Evolutionary conservation across 1,139 yeast genomes (phyloP).

Genomic region (Oligophagozyma castellii): DNA sequence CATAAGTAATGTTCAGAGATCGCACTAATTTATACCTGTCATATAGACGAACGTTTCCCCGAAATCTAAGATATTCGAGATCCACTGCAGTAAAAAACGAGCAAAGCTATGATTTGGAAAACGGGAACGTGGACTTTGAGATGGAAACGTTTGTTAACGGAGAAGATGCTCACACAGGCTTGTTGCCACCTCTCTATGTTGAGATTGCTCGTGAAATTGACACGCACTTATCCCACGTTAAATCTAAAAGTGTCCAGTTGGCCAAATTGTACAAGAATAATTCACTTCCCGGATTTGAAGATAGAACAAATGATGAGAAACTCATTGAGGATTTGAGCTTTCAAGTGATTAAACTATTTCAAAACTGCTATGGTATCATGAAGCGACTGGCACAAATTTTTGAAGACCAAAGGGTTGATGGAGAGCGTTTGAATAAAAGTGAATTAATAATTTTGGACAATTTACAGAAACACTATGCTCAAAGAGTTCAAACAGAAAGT

Average conservation of each 20-base stretch:
- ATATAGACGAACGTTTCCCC: constrained; percentile 59
- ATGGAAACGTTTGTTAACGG: constrained; percentile 7
- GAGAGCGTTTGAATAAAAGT: constrained; percentile 26
- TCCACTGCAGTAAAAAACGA: constrained; percentile 5
- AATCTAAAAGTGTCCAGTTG: constrained; percentile 35
- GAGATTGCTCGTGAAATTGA: constrained; percentile 67
- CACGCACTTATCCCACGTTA: constrained; percentile 37
- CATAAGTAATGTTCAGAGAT: constrained; percentile 67
- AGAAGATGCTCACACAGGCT: constrained; percentile 25
- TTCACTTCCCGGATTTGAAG: constrained; percentile 75
- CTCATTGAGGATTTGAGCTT: constrained; percentile 67
- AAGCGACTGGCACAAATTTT: constrained; percentile 46
- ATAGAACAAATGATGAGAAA: constrained; percentile 54
- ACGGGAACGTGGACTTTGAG: constrained; percentile 3
- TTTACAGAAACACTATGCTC: constrained; percentile 73
- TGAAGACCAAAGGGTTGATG: constrained; percentile 22
- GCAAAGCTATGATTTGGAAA: constrained; percentile 5
- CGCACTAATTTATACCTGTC: constrained; percentile 59
- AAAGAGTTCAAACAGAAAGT: constrained; percentile 66
- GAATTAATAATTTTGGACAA: constrained; percentile 62
- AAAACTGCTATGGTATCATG: constrained; percentile 61
- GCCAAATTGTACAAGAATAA: constrained; percentile 66
- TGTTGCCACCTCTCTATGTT: constrained; percentile 65
- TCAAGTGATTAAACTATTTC: constrained; percentile 58
- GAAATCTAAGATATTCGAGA: constrained; percentile 21